Conservation (phyloP, 306 rosid species). For the Cyamopsis tetragonoloba region DNA sequence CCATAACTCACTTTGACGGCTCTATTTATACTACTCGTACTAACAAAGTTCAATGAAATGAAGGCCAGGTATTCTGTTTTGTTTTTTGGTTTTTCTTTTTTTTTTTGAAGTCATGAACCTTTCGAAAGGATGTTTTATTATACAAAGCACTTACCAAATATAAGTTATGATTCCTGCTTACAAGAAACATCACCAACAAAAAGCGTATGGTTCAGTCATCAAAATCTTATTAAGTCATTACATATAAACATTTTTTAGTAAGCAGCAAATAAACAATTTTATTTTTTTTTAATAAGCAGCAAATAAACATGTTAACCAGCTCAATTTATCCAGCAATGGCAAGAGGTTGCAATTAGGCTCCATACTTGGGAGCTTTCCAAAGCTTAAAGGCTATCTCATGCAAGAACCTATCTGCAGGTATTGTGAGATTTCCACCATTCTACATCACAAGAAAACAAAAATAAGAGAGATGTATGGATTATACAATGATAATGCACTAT, state of each 20-base stretch:
- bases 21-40: no score
- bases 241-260: no score
- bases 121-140: no score
- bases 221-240: slow-evolving; percentile 16
- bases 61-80: no score
- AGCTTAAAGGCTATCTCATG: slow-evolving; percentile 94
- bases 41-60: no score
- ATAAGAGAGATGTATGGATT: not conserved
- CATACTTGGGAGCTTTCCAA: slow-evolving; percentile 98
- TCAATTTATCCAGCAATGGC: slow-evolving; percentile 10
- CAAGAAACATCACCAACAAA: not conserved
- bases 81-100: no score
- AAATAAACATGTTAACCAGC: slow-evolving; percentile 11
- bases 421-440: slow-evolving; percentile 75
- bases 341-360: slow-evolving; percentile 63
- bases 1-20: no score
- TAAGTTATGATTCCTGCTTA: not conserved
- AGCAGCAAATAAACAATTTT: no score
- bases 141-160: not conserved
- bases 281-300: no score
- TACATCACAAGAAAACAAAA: slow-evolving; percentile 31
- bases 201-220: not conserved
- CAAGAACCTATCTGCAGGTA: slow-evolving; percentile 92
- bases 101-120: no score
- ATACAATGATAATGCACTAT: not conserved